A percentile compares a stretch with the other conserved stretches of the same genome.
These are phyloP conservation scores for Citrus australasica DNA, from an alignment of 345 rosid species.

Conservation along the genomic window DNA sequence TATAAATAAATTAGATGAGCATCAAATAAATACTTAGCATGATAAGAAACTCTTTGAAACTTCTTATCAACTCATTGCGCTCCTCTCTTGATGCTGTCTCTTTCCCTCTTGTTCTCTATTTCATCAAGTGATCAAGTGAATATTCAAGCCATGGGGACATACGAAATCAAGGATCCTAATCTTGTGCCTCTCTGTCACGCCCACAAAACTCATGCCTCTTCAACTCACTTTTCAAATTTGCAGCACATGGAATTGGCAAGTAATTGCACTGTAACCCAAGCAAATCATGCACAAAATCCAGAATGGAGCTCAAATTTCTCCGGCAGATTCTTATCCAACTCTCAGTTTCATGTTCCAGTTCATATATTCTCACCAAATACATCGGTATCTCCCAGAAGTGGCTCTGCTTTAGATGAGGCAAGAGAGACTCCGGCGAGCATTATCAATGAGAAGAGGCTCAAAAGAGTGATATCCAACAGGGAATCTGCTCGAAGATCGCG, in stretches of 20 bases:
- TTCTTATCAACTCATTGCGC: not conserved
- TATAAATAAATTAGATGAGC: not conserved
- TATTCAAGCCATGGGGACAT: slow-evolving; percentile 22
- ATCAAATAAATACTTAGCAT: not conserved
- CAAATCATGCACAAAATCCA: slow-evolving; percentile 30
- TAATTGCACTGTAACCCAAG: slow-evolving; percentile 5
- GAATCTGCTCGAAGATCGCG: slow-evolving; percentile 76
- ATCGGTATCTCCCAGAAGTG: slow-evolving; percentile 18
- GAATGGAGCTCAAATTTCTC: slow-evolving; percentile 28
- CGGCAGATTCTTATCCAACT: slow-evolving; percentile 19
- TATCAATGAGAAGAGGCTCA: slow-evolving; percentile 51
- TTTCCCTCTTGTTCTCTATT: not conserved
- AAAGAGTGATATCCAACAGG: slow-evolving; percentile 70
- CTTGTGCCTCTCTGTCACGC: slow-evolving; percentile 18
- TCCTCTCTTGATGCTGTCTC: slow-evolving; percentile 10
- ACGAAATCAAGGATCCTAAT: slow-evolving; percentile 18
- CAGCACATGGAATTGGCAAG: slow-evolving; percentile 17
- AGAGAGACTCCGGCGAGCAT: slow-evolving; percentile 14
- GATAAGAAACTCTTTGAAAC: not conserved
- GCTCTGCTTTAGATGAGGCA: slow-evolving; percentile 26
- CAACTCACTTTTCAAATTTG: slow-evolving; percentile 10
- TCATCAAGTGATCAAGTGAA: not conserved
- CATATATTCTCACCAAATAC: slow-evolving; percentile 32
- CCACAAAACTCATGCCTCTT: slow-evolving; percentile 9
- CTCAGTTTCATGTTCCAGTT: slow-evolving; percentile 28